Evolutionary conservation across 345 rosid species (phyloP), one percentile per base, ranked within the genome.

Genomic region (Nasturtium officinale): DNA sequence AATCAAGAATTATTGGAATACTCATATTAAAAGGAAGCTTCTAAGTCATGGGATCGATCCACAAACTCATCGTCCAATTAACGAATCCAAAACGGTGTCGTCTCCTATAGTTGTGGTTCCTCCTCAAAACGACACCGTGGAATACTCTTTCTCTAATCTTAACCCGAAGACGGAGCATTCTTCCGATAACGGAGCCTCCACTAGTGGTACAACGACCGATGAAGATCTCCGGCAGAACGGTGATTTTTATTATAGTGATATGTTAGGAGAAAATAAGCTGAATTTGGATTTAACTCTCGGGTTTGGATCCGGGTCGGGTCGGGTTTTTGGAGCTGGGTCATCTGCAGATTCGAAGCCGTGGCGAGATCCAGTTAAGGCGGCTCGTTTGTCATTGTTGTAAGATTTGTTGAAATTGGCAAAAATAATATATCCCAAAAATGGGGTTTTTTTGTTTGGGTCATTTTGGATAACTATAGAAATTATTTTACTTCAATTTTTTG

Each of bases 1-100:
- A 67, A 90, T 90, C 16, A 90, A 90, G 81, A 90, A 88, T 52
- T 88, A 90, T 62, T 90, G 95, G 95, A 90, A 90, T 76, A 90
- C 95, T 3, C 97, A 90, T 79, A 89, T 90, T 68, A 90, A 83
- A 61, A 73, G 97, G 56, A 90, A 90, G 84, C 92, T 90, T 33
- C 73, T 76, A 21, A 82, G 82, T 77, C 86, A 85, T 2, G 90
- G 97, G 21, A 82, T 90, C 37, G 90, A 90, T 61, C 92, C 97
- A 37, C 89, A 75, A 67, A 87, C 92, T 26, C 97, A 90, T 79
- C 92, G 82, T n/a, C 82, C 84, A 11, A 62, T 88, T 26, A 70
- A 67, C 18, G 82, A 72, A 61, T 3, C 66, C 16, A 65, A 77
- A 65, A 23, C 50, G 75, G 3, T 8, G 33, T 17, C 79, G 74